Evolutionary conservation across 768 basidiomycete species (phyloP), one percentile per base, ranked within the genome.

Genomic region (Serendipita sp.): DNA sequence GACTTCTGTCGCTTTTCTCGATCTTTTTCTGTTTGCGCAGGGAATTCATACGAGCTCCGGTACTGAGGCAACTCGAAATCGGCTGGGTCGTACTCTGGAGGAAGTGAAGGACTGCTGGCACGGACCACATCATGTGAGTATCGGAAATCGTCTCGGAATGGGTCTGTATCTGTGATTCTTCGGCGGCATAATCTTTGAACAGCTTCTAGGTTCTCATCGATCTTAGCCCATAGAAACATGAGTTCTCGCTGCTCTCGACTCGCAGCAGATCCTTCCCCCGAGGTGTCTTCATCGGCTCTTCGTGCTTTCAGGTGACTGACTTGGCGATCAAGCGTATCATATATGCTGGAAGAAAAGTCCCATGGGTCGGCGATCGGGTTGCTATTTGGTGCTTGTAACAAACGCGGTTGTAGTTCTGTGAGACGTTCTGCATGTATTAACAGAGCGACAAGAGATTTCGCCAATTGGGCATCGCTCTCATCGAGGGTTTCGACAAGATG

Each of bases 201-300:
- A 15, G 74, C 75, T 67, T 90, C 90, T 2, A 91, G 78, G 58
- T 90, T 81, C 62, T 82, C 78, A 67, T 90, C 88, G 34, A 92
- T 83, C 37, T 80, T 77, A 2, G 81, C 75, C 89, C 90, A 93
- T 0, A 93, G 74, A 11, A 90, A 75, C 0, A 85, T 79, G 0
- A 78, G 74, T 69, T 87, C 83, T 1, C 86, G 81, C 45, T 64
- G 46, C 36, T 62, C 8, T 71, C 77, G 40, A 78, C 74, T 11
- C 76, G 75, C 2, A 83, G 82, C 23, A 79, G 66, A 75, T 27
- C 75, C 70, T 34, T 72, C 75, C 4, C 74, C 73, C 3, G 73
- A 68, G 15, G 73, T 66, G 3, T 72, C 74, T 16, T 75, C 71
- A 3, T 80, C 76, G 34, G 77, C 75, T 3, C 81, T 76, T 67